Evolutionary conservation across 768 basidiomycete genomes (phyloP), one percentile per base, ranked within the genome.

Genomic region (Daedaleopsis nitida): DNA sequence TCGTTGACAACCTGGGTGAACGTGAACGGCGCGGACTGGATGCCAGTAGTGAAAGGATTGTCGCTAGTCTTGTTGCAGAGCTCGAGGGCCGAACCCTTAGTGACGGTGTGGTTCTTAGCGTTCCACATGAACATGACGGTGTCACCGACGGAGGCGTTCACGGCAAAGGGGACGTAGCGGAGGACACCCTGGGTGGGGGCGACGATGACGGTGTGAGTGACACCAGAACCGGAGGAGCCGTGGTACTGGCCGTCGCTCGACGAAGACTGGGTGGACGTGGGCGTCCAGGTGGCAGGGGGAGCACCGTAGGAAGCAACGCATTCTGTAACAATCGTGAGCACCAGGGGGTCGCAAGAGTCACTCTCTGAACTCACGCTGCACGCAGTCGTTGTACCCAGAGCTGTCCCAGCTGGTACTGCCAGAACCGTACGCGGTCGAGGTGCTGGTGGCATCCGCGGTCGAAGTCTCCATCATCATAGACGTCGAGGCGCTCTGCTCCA

Each of bases 101-200:
- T 93, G 68, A 92, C 92, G 35, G 90, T 92, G 79, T 92, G 91
- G 70, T 83, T 83, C 78, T 88, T 83, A 55, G 88, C 90, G 57
- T 82, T 81, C 91, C 91, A 94, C 74, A 86, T 78, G 78, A 86
- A 92, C 71, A 80, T 77, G 76, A 93, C 73, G 67, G 87, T 90
- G 74, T 92, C 90, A 57, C 91, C 91, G 60, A 87, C 83, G 35
- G 87, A 85, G 5, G 88, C 90, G 69, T 91, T 89, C 64, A 87
- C 73, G 24, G 85, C 85, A 75, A 89, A 90, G 37, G 91, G 91
- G 54, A 91, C 78, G 68, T 85, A 89, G 61, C 88, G 86, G 55
- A 91, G 78, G 60, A 91, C 84, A 72, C 90, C 90, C 70, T 89
- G 82, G 3, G 83, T 83, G 24, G 91, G 90, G 17, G 90, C 90